These are phyloP conservation scores for Backusella mclennaniae DNA, from an alignment of 192 early-diverging fungal species.

Conservation along the genomic window DNA sequence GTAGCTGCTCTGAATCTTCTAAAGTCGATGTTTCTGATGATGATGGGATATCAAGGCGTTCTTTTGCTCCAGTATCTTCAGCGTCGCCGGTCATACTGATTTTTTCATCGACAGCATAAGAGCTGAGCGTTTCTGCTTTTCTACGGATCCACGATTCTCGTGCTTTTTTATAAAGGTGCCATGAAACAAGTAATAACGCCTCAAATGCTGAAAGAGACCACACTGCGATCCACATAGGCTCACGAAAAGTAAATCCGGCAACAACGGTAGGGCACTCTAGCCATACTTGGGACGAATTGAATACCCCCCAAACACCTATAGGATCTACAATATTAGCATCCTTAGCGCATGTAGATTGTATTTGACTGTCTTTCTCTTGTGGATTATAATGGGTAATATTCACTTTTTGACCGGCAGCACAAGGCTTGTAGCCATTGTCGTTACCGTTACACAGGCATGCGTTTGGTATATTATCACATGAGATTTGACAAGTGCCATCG, in stretches of 20 bases:
- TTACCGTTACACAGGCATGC: constrained; percentile 46
- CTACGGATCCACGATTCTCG: constrained; percentile 17
- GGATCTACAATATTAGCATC: background rate
- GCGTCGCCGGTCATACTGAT: background rate
- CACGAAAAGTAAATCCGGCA: constrained; percentile 44
- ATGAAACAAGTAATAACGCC: constrained; percentile 39
- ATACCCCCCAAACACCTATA: constrained; percentile 8
- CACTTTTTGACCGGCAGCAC: constrained; percentile 39
- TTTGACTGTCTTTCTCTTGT: constrained; percentile 36
- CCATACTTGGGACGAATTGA: constrained; percentile 37
- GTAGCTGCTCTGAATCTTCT: constrained; percentile 36
- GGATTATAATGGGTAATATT: constrained; percentile 50
- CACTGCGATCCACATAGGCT: constrained; percentile 54
- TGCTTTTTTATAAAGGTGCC: constrained; percentile 51
- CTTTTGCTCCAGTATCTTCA: background rate
- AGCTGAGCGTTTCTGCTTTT: background rate
- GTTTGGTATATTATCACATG: constrained; percentile 44
- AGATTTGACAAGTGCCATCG: constrained; percentile 51
- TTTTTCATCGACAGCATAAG: background rate
- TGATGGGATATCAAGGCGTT: background rate
- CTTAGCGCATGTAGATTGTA: constrained; percentile 22
- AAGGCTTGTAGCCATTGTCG: constrained; percentile 40
- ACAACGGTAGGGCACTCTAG: constrained; percentile 43
- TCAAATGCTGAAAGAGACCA: constrained; percentile 45
- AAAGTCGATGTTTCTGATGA: background rate